phyloP scores from a whole-genome alignment of 2,329 filamentous ascomycete genomes.

The Cadophora malorum region DNA sequence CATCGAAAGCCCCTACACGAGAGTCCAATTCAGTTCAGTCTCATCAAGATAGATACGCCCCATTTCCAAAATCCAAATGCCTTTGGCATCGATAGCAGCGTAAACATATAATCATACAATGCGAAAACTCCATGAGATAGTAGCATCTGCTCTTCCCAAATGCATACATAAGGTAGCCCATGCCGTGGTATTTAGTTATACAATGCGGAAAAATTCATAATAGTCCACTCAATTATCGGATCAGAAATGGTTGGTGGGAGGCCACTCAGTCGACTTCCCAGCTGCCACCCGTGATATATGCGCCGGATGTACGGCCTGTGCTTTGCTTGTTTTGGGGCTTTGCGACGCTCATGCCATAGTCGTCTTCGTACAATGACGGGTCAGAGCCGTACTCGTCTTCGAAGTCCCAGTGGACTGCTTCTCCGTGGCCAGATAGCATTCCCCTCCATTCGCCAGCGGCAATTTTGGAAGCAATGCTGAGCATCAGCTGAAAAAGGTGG shows the following conservation, averaged over 20 bases:
- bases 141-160: constrained; percentile 12
- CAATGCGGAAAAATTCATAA: constrained; percentile 23
- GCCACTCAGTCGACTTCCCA: constrained; percentile 31
- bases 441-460: constrained; percentile 69
- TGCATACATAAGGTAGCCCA: background rate
- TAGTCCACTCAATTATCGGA: constrained; percentile 1
- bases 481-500: constrained; percentile 78
- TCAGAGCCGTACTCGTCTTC: constrained; percentile 53
- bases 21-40: background rate
- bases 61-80: background rate
- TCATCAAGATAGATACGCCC: background rate
- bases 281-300: constrained; percentile 25
- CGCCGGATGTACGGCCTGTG: constrained; percentile 18
- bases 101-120: constrained; percentile 4
- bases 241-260: constrained; percentile 2
- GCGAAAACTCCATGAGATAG: constrained; percentile 7
- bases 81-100: background rate
- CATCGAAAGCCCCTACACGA: background rate
- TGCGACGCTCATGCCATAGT: constrained; percentile 55
- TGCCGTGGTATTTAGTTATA: constrained; percentile 19
- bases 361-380: constrained; percentile 61
- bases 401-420: constrained; percentile 66
- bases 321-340: constrained; percentile 17
- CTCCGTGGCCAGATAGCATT: constrained; percentile 60
- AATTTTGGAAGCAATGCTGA: constrained; percentile 81